Conservation (phyloP, 2,329 filamentous ascomycete species). For the Sphaerostilbella broomeana region DNA sequence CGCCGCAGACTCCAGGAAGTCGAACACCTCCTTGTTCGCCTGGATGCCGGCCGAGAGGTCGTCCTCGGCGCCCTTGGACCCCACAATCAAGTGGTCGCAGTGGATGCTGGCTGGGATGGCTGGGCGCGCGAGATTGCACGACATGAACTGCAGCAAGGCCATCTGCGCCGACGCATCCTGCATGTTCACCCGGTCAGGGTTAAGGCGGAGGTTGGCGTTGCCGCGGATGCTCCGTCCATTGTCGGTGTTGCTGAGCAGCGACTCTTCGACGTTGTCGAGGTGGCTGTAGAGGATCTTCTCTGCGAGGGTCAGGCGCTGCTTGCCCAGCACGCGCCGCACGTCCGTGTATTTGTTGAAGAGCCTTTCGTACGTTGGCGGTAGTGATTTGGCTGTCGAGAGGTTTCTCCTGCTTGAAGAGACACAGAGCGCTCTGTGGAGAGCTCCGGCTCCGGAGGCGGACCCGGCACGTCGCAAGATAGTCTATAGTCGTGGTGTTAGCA, state of each 20-base stretch:
- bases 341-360: constrained; percentile 70
- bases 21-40: constrained; percentile 94
- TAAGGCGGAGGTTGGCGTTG: constrained; percentile 88
- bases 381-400: constrained; percentile 36
- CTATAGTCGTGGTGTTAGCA: constrained; percentile 22
- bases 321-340: constrained; percentile 66
- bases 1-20: constrained; percentile 88
- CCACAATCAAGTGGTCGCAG: constrained; percentile 98
- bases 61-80: constrained; percentile 78
- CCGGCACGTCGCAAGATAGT: constrained; percentile 31
- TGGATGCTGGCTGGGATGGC: constrained; percentile 96
- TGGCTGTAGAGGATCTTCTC: constrained; percentile 99
- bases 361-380: constrained; percentile 71
- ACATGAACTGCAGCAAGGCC: constrained; percentile 98
- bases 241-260: constrained; percentile 72
- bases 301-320: constrained; percentile 69
- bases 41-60: constrained; percentile 81
- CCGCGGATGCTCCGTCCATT: constrained; percentile 81
- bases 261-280: constrained; percentile 82
- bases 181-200: constrained; percentile 97
- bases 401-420: constrained; percentile 23
- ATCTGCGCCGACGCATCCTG: constrained; percentile 98
- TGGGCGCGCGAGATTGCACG: constrained; percentile 79
- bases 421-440: constrained; percentile 8
- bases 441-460: constrained; percentile 21